Percentiles rank a stretch among this genome's conserved stretches.
Evolutionary conservation across 2,329 filamentous ascomycete species (phyloP).

Genomic region (Lecanosticta acicola): DNA sequence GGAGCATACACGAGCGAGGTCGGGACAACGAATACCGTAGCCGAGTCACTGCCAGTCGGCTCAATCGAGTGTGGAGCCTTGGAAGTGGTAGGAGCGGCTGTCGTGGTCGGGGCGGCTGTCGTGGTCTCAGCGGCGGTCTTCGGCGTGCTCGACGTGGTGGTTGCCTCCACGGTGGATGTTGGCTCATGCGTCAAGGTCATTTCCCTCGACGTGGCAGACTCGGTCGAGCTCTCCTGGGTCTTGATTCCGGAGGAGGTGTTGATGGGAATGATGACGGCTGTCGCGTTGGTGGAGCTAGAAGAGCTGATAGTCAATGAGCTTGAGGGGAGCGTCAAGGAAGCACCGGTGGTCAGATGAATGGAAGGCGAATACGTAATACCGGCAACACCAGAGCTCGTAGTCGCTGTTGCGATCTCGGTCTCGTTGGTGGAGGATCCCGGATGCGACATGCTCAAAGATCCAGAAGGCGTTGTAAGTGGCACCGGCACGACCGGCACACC

Average conservation of each 20-base stretch:
- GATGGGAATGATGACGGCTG: neutral
- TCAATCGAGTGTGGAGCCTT: slow-evolving; percentile 37
- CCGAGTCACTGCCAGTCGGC: slow-evolving; percentile 43
- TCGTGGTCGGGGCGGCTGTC: slow-evolving; percentile 7
- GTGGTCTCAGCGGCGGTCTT: slow-evolving; percentile 1
- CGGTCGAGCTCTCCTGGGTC: neutral
- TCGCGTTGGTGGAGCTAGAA: neutral
- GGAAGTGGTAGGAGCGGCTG: slow-evolving; percentile 13
- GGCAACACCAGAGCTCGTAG: slow-evolving; percentile 8
- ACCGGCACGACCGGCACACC: slow-evolving; percentile 23
- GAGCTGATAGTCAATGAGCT: slow-evolving; percentile 6
- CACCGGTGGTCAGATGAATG: slow-evolving; percentile 17
- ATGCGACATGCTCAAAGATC: slow-evolving; percentile 13
- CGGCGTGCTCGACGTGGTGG: slow-evolving; percentile 3
- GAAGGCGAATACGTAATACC: slow-evolving; percentile 9
- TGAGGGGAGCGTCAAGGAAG: slow-evolving; percentile 8
- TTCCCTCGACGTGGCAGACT: slow-evolving; percentile 5
- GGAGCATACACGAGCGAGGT: slow-evolving; percentile 58
- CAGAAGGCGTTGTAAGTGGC: slow-evolving; percentile 15
- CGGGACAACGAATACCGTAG: slow-evolving; percentile 48
- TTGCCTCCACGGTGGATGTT: slow-evolving; percentile 7
- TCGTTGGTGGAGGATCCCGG: slow-evolving; percentile 11
- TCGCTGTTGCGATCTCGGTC: slow-evolving; percentile 2
- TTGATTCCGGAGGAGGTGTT: neutral
- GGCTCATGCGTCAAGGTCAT: slow-evolving; percentile 1